Base-by-base conservation (phyloP, 805 yeast genomes). In the Candida nanaspora region DNA sequence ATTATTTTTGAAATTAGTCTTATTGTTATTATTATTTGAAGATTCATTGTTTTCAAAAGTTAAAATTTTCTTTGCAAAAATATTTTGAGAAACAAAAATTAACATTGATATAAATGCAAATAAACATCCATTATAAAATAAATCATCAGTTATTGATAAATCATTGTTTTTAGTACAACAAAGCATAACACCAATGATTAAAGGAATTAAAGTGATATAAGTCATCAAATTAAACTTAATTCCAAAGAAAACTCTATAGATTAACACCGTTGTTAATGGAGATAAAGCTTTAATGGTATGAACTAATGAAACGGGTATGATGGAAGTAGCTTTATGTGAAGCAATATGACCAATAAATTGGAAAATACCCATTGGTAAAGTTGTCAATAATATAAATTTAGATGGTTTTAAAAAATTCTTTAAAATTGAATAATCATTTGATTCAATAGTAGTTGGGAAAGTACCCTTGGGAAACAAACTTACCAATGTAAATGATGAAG, bases 331-430 rank as follows among this genome's bases (percentile, higher is more conserved):
- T 56, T 85, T 84, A 58, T 89, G 96, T 7, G 94, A 78, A 13
- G 94, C 77, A 46, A 89, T 78, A 61, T 91, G 98, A 18, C 98
- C 98, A 18, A 82, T 68, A 49, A 91, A 85, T 66, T 91, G 98
- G 65, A 91, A 93, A 45, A 80, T 67, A 7, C 97, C 98, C 95
- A 91, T 87, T 16, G 98, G 98, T 19, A 86, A 74, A 0, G 95
- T 86, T 13, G 87, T 81, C 38, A 66, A 54, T 14, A 85, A 50
- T 27, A 82, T 66, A 39, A 69, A 54, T 37, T 57, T 48, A 2
- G 78, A 67, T 20, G 94, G 93, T 19, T 62, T 63, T 14, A 82
- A 49, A 47, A 83, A 76, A 26, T 64, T 59, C 22, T 46, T 30
- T 3, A 37, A 14, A 52, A 61, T 37, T 53, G 61, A 46, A 56